Evolutionary conservation across 1,284 basidiomycete species (phyloP), one percentile per base, ranked within the genome.

Genomic region (Paramarasmius palmivorus): DNA sequence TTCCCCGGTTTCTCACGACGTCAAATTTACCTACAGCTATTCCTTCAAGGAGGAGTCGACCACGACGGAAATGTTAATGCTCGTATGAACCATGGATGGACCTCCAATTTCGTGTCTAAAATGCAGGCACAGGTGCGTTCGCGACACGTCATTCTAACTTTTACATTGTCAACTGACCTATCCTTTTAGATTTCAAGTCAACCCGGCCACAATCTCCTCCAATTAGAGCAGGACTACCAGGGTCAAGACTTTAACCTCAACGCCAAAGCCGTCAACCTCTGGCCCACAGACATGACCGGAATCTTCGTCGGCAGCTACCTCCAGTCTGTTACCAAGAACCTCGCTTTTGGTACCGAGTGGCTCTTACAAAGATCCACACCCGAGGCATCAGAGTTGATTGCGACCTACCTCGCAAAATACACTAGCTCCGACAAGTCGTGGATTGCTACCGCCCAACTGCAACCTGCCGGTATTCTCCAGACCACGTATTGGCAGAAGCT

Each of bases 401-500:
- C 91, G 2, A 93, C 93, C 37, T 98, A 94, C 74, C 81, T 98
- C 54, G 88, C 91, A 61, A 98, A 96, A 75, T 88, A 87, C 70
- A 92, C 89, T 0, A 76, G 84, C 58, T 71, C 78, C 26, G 79
- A 84, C 67, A 88, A 80, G 71, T 86, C 80, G 64, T 95, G 93
- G 93, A 95, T 96, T 65, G 95, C 93, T 26, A 98, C 95, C 4
- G 90, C 93, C 8, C 93, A 95, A 68, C 64, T 97, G 34, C 93
- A 97, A 70, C 81, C 88, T n/a, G 78, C 83, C 39, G 95, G 96
- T 36, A 82, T 95, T 51, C 66, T 98, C 35, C 92, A 95, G 71
- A 85, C 94, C 40, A 96, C 94, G 14, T 99, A 99, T 75, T 98
- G 93, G 92, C 95, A 98, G 62, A 92, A 92, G 69, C 75, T 99